Base-by-base conservation (phyloP, 2,329 filamentous ascomycete species). In the Xylariaceae sp. region DNA sequence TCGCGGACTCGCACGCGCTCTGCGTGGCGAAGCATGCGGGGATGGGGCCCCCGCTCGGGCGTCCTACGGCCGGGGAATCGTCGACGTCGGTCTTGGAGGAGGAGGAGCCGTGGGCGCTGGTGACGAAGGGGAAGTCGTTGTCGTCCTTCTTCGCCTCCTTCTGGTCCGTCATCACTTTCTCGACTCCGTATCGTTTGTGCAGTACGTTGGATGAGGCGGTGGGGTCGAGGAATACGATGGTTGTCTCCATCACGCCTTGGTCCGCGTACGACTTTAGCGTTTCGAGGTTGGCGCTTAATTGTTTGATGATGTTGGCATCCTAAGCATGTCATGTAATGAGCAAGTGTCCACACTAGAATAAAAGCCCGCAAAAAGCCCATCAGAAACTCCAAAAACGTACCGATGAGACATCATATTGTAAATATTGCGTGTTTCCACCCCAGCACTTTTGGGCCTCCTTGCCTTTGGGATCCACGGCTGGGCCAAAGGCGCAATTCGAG, bases 21-120 rank as follows among this genome's bases (percentile, higher is more conserved):
- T 79, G 65, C 2, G 81, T 81, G 36, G 70, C 60, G 70, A 94
- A 90, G 73, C 90, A 97, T 31, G 78, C 65, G 5, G 85, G 21
- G 21, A 24, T 24, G 11, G 21, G 21, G 7, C 83, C 32, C 11
- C 36, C 12, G 16, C 26, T 62, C 53, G 44, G 62, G 55, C 41
- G 64, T 43, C 36, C 52, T 47, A 63, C 55, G 38, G n/a, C n/a
- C n/a, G n/a, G n/a, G n/a, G 65, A 58, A 30, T 63, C 54, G 36
- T 59, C 51, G 48, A n/a, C n/a, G n/a, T n/a, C n/a, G n/a, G n/a
- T n/a, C n/a, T n/a, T n/a, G n/a, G n/a, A n/a, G n/a, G n/a, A n/a
- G n/a, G n/a, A n/a, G n/a, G 59, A 53, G 16, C 48, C 29, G 41
- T 48, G 43, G 2, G 27, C 33, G 36, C 35, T 46, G 23, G 32